Percentiles rank a stretch among this genome's conserved stretches.
These are phyloP conservation scores for Thalassiosira profunda DNA, from an alignment of 108 stramenopile species.

Conservation along the genomic window DNA sequence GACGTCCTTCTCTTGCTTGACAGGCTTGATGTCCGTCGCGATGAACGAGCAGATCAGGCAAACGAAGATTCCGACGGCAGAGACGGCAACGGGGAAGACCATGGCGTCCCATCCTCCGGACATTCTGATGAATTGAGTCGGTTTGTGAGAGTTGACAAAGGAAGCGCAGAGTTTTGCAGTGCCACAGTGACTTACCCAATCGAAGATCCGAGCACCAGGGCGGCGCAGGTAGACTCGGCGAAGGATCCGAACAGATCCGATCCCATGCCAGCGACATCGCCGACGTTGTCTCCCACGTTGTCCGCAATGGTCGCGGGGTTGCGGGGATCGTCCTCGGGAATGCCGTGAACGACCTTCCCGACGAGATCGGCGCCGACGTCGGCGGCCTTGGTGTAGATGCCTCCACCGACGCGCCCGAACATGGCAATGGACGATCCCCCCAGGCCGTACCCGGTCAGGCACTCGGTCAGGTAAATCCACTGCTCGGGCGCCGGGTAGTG, in stretches of 20 bases:
- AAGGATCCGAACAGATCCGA: slow-evolving; percentile 98
- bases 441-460: slow-evolving; percentile 96
- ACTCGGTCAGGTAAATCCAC: slow-evolving; percentile 95
- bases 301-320: slow-evolving; percentile 99
- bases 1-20: slow-evolving; percentile 87
- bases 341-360: slow-evolving; percentile 98
- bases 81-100: slow-evolving; percentile 96
- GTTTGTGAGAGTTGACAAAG: no score
- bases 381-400: slow-evolving; percentile 99
- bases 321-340: slow-evolving; percentile 99
- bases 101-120: slow-evolving; percentile 95
- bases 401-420: slow-evolving; percentile 99
- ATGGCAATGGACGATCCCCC: slow-evolving; percentile 99
- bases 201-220: slow-evolving; percentile 93
- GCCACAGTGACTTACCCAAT: no score
- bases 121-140: no score
- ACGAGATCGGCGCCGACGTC: slow-evolving; percentile 99
- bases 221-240: slow-evolving; percentile 98
- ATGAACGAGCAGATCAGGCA: slow-evolving; percentile 97
- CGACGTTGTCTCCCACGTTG: slow-evolving; percentile 99
- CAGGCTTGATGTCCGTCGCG: slow-evolving; percentile 94
- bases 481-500: slow-evolving; percentile 81
- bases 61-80: slow-evolving; percentile 95
- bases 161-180: no score
- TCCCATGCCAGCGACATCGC: slow-evolving; percentile 99